Evolutionary conservation across 345 rosid genomes (phyloP).

Genomic region (Lumnitzera littorea): DNA sequence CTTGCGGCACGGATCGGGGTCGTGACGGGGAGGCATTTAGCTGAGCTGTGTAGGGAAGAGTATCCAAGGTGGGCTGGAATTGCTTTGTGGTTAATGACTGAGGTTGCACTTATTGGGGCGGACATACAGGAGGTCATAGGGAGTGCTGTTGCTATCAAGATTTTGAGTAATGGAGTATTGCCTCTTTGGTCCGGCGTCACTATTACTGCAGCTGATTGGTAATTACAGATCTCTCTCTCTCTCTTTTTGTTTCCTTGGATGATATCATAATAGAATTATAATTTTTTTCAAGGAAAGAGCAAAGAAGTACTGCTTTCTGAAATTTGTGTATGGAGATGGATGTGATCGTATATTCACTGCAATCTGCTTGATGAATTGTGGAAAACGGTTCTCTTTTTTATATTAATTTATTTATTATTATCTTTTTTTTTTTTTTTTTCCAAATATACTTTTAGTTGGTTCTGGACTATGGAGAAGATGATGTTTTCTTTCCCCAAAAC

Average conservation of each 20-base stretch:
- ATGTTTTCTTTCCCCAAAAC: too few species aligned
- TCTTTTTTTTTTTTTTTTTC: too few species aligned
- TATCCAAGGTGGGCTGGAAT: conserved; percentile 36
- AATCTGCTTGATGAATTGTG: too few species aligned
- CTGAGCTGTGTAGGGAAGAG: conserved; percentile 41
- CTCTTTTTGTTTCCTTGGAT: neutral
- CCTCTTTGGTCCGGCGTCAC: conserved; percentile 24
- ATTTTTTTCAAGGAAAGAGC: neutral
- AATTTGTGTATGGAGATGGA: too few species aligned
- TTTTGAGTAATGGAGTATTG: conserved; percentile 17
- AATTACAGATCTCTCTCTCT: neutral
- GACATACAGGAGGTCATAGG: conserved; percentile 47
- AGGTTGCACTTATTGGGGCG: conserved; percentile 38
- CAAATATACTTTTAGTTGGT: too few species aligned
- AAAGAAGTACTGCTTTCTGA: too few species aligned
- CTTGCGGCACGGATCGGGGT: conserved; percentile 39
- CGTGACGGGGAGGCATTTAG: conserved; percentile 38
- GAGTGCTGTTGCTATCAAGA: conserved; percentile 33
- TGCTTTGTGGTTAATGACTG: conserved; percentile 39
- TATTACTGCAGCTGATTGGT: conserved; percentile 21
- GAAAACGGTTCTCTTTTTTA: too few species aligned
- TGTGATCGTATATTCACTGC: too few species aligned
- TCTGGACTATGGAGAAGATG: too few species aligned
- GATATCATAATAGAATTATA: neutral
- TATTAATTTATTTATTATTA: too few species aligned